phyloP scores from a whole-genome alignment of 768 basidiomycete genomes.

The Symmetrospora coprosmae region DNA sequence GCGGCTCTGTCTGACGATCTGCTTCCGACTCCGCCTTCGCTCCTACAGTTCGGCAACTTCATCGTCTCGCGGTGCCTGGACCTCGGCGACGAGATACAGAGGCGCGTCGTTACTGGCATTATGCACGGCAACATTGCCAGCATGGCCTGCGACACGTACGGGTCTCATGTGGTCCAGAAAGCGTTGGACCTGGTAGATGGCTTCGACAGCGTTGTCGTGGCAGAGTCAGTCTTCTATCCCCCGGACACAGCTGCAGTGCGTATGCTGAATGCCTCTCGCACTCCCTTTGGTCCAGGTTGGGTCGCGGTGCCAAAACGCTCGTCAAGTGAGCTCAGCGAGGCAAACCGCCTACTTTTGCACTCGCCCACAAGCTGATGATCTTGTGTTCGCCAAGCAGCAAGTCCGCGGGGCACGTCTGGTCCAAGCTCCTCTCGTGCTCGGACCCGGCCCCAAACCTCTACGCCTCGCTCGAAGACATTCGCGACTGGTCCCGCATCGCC shows the following conservation, averaged over 20 bases:
- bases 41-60: slow-evolving; percentile 12
- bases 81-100: neutral
- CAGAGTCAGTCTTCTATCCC: neutral
- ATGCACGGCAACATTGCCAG: slow-evolving; percentile 1
- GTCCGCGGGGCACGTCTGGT: slow-evolving; percentile 20
- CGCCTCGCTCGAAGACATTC: neutral
- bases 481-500: slow-evolving; percentile 18
- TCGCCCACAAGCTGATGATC: neutral
- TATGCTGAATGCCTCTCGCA: neutral
- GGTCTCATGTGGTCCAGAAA: slow-evolving; percentile 19
- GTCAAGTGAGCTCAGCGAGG: neutral
- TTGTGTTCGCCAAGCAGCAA: neutral
- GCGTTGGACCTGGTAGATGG: slow-evolving; percentile 6
- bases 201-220: neutral
- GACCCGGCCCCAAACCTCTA: slow-evolving; percentile 11
- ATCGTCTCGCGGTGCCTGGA: slow-evolving; percentile 20
- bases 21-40: neutral
- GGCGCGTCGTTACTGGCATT: neutral
- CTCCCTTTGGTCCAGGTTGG: neutral
- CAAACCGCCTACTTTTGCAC: neutral
- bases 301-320: slow-evolving; percentile 1
- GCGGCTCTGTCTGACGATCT: neutral
- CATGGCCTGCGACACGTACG: slow-evolving; percentile 17
- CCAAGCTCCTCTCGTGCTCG: slow-evolving; percentile 1
- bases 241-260: neutral